Conservation (phyloP, 257 asterid genomes). For the Nicotiana benthamiana region DNA sequence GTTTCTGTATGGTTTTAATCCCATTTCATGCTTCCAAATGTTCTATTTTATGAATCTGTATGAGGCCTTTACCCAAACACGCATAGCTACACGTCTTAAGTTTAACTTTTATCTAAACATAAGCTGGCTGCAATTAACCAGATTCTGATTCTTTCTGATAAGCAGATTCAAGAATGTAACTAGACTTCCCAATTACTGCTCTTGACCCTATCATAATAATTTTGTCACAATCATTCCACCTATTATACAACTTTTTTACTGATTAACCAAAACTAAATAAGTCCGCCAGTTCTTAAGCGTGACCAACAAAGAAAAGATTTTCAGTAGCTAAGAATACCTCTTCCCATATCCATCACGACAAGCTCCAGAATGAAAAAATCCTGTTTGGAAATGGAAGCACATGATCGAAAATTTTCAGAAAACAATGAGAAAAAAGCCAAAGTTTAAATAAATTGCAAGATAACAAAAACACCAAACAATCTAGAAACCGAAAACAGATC, state of each 20-base stretch:
- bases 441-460: slow-evolving; percentile 8
- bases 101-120: background rate
- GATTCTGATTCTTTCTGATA: background rate
- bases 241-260: background rate
- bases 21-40: background rate
- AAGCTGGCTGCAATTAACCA: background rate
- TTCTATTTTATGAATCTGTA: background rate
- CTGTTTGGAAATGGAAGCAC: slow-evolving; percentile 30
- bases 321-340: slow-evolving; percentile 38
- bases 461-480: background rate
- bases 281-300: background rate
- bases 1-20: background rate
- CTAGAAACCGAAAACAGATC: background rate
- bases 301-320: slow-evolving; percentile 5
- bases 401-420: slow-evolving; percentile 7
- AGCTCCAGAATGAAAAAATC: slow-evolving; percentile 65
- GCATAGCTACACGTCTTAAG: background rate
- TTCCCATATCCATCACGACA: slow-evolving; percentile 57
- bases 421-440: slow-evolving; percentile 12
- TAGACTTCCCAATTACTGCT: background rate
- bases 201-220: background rate
- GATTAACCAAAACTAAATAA: background rate
- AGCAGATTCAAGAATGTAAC: background rate
- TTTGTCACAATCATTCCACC: background rate
- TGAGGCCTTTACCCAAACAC: background rate